Conservation (phyloP, 2,329 filamentous ascomycete genomes). For the Hypomyces rosellus region DNA sequence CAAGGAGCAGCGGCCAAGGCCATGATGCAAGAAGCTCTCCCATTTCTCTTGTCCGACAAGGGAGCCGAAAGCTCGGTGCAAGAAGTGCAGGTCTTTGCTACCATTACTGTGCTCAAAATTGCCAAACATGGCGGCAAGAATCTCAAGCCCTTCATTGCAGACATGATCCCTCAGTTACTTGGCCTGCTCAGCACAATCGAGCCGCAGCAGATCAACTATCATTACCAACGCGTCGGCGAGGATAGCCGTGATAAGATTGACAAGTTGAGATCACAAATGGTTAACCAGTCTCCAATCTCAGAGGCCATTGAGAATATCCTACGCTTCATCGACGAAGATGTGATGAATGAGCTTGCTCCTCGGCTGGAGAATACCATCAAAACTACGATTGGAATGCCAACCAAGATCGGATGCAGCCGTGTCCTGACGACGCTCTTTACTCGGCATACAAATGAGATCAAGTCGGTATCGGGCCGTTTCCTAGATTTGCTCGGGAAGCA, state of each 20-base stretch:
- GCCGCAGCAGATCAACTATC: slow-evolving; percentile 82
- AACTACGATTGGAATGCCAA: slow-evolving; percentile 80
- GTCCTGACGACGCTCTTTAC: slow-evolving; percentile 81
- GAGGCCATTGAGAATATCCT: slow-evolving; percentile 88
- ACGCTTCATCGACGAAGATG: slow-evolving; percentile 69
- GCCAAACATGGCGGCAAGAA: slow-evolving; percentile 81
- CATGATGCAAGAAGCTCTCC: slow-evolving; percentile 81
- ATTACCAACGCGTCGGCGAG: slow-evolving; percentile 84
- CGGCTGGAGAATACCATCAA: slow-evolving; percentile 75
- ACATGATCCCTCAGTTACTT: slow-evolving; percentile 74
- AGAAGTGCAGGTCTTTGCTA: slow-evolving; percentile 80
- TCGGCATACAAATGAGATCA: slow-evolving; percentile 68
- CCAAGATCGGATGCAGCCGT: slow-evolving; percentile 84
- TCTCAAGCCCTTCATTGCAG: slow-evolving; percentile 72
- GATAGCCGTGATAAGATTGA: slow-evolving; percentile 86
- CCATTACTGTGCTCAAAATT: slow-evolving; percentile 77
- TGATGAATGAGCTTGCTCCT: slow-evolving; percentile 69
- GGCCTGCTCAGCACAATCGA: slow-evolving; percentile 82
- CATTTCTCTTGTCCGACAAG: slow-evolving; percentile 82
- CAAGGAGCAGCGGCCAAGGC: slow-evolving; percentile 62
- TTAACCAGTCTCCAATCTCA: slow-evolving; percentile 81
- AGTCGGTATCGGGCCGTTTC: slow-evolving; percentile 67
- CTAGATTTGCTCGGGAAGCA: slow-evolving; percentile 73
- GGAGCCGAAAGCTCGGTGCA: slow-evolving; percentile 84
- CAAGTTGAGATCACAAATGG: slow-evolving; percentile 72